Percentiles rank a stretch among this genome's conserved stretches.
phyloP scores from a whole-genome alignment of 768 basidiomycete species.

The Leccinum uliginosum region DNA sequence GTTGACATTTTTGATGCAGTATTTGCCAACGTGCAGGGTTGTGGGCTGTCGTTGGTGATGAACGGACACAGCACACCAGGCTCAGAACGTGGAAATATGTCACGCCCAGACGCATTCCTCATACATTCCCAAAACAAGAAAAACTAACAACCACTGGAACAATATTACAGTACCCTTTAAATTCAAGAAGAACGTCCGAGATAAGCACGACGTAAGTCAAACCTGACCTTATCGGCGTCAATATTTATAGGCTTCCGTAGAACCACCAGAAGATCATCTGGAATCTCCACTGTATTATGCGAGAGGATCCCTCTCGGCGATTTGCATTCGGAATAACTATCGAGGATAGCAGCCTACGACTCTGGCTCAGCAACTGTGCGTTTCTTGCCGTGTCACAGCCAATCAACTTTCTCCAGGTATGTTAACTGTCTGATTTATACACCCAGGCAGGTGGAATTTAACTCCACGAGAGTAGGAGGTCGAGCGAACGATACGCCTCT shows the following conservation, averaged over 20 bases:
- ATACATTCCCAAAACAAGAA: too few species aligned
- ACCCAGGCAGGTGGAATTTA: too few species aligned
- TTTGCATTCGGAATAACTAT: background rate
- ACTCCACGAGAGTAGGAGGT: too few species aligned
- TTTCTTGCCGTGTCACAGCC: background rate
- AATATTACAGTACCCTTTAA: slow-evolving; percentile 9
- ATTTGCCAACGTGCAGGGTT: background rate
- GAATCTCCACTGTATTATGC: slow-evolving; percentile 12
- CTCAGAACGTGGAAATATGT: background rate
- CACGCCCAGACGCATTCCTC: slow-evolving; percentile 4
- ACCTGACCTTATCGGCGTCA: background rate
- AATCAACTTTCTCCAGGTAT: slow-evolving; percentile 2
- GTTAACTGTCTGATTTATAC: background rate
- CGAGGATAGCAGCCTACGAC: slow-evolving; percentile 9
- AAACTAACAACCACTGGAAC: background rate
- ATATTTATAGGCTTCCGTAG: background rate
- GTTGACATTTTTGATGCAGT: background rate
- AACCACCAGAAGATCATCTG: slow-evolving; percentile 22
- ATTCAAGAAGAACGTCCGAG: background rate
- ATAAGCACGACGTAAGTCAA: background rate
- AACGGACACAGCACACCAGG: background rate
- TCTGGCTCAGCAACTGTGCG: slow-evolving; percentile 21
- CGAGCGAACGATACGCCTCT: too few species aligned
- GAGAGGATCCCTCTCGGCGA: background rate
- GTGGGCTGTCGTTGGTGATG: background rate